Evolutionary conservation across 306 rosid species (phyloP).

Genomic region (Malus sieversii): DNA sequence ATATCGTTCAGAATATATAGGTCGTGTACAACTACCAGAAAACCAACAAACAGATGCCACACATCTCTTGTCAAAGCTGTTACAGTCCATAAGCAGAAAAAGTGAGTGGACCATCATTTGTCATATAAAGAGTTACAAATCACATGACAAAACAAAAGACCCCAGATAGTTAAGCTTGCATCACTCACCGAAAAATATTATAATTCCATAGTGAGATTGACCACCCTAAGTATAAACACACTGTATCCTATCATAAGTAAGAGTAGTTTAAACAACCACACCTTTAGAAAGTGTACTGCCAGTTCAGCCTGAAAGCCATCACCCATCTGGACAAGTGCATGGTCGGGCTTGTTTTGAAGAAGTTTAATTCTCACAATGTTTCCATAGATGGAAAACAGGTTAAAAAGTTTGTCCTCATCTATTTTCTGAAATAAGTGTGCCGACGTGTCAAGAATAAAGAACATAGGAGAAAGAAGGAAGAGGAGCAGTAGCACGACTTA

Average conservation of each 20-base stretch:
- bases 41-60: neutral
- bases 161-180: neutral
- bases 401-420: constrained; percentile 95
- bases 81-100: neutral
- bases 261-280: constrained; percentile 23
- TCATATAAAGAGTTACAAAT: neutral
- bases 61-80: neutral
- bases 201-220: neutral
- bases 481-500: constrained; percentile 26
- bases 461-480: constrained; percentile 1
- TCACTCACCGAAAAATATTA: neutral
- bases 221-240: neutral
- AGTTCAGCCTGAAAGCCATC: constrained; percentile 98
- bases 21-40: neutral
- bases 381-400: constrained; percentile 93
- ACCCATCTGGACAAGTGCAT: constrained; percentile 97
- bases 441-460: constrained; percentile 1
- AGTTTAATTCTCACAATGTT: constrained; percentile 92
- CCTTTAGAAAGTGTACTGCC: constrained; percentile 96
- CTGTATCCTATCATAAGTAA: neutral
- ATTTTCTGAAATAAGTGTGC: constrained; percentile 55
- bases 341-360: constrained; percentile 94
- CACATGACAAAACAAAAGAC: neutral
- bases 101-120: neutral
- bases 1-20: neutral